Evolutionary conservation across 2,329 filamentous ascomycete genomes (phyloP).

Genomic region (Penicillium sp.): DNA sequence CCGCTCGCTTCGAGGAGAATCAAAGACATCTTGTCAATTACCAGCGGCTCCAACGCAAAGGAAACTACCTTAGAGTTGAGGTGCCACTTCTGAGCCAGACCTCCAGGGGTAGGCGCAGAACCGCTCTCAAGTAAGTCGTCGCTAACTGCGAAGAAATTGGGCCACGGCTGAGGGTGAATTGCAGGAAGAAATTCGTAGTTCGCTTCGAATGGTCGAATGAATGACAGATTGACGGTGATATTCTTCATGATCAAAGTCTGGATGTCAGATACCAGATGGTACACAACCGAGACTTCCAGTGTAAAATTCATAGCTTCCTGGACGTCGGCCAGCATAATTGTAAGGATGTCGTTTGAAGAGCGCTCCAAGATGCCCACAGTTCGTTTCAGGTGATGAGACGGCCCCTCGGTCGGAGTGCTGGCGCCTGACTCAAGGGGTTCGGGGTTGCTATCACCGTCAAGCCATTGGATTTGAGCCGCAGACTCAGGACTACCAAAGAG

Average conservation of each 20-base stretch:
- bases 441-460: slow-evolving; percentile 33
- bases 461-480: slow-evolving; percentile 49
- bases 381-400: slow-evolving; percentile 34
- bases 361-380: slow-evolving; percentile 37
- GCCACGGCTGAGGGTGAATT: slow-evolving; percentile 77
- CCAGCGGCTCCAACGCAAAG: slow-evolving; percentile 65
- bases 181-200: slow-evolving; percentile 84
- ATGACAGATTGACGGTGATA: slow-evolving; percentile 64
- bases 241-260: slow-evolving; percentile 78
- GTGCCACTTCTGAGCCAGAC: slow-evolving; percentile 78
- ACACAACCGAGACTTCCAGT: slow-evolving; percentile 70
- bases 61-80: slow-evolving; percentile 71
- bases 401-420: slow-evolving; percentile 30
- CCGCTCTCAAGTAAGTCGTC: slow-evolving; percentile 35
- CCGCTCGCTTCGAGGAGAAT: slow-evolving; percentile 61
- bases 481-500: slow-evolving; percentile 60
- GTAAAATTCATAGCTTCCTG: slow-evolving; percentile 59
- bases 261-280: slow-evolving; percentile 74
- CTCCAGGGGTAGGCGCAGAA: slow-evolving; percentile 46
- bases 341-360: slow-evolving; percentile 32
- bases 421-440: slow-evolving; percentile 20
- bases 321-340: slow-evolving; percentile 54
- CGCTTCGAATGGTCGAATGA: slow-evolving; percentile 84
- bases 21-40: slow-evolving; percentile 65
- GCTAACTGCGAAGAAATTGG: slow-evolving; percentile 74